Evolutionary conservation across 176 grass and related monocot genomes (phyloP), one percentile per base, ranked within the genome.

Genomic region (Saccharum officinarum): DNA sequence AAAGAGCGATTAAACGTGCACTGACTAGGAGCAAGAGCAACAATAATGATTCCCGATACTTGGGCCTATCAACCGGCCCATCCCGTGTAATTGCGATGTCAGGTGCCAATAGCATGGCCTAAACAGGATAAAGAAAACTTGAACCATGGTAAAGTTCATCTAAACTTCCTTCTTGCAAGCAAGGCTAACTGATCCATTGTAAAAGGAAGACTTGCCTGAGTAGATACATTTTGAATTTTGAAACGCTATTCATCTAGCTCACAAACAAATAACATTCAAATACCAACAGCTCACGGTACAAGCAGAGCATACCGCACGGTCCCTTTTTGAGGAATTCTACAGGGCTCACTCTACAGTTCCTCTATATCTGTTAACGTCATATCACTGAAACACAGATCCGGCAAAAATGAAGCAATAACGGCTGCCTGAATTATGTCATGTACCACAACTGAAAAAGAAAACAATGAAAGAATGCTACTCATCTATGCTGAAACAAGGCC

Each of bases 401-500:
- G 16, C 38, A 65, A 78, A 44, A 18, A 49, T 25, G 13, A 47
- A 68, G 17, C 44, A 45, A 25, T 31, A 5, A 7, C 42, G 38
- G 34, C 65, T 9, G 31, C 14, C 18, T 66, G 67, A 66, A 73
- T 47, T 3, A 23, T 33, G 39, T 38, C 12, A 26, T 28, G 75
- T 54, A 73, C 7, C 17, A 57, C 22, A 68, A 18, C 20, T 30
- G 14, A 69, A 80, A 69, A 80, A 84, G 1, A 8, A 75, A 69
- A 26, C 0, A 80, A 80, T 20, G 75, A 80, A 87, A 25, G 47
- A 84, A 91, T 84, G 41, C 0, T 34, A 44, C 41, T 61, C 13
- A 37, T 36, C 90, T 91, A 96, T 7, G 86, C 91, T 66, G 88
- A 96, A 86, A 99, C 86, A 73, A 99, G 85, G 23, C 93, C 93